Base-by-base conservation (phyloP, 2,329 filamentous ascomycete genomes). In the Ophiostoma sp. region DNA sequence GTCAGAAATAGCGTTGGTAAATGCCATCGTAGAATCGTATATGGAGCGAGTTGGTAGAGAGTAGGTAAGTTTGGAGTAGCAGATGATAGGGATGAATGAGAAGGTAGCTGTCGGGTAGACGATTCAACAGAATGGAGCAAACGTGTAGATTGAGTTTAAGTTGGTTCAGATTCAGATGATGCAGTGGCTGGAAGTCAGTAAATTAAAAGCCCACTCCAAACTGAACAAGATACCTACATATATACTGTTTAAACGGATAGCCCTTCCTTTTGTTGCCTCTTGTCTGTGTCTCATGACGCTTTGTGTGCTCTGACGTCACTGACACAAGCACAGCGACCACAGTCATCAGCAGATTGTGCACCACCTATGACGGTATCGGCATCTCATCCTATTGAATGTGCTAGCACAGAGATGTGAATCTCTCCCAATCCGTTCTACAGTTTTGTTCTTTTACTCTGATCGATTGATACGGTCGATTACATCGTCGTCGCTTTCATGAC, bases 1-100 rank as follows among this genome's bases (percentile, higher is more conserved):
- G 65, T 65, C 65, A 18, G 60, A 16, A 8, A 44, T 47, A n/a
- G 68, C 65, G 14, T 52, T 42, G 4, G 65, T 36, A n/a, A 69
- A 69, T 5, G 68, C 52, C 45, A 64, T 64, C 18, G n/a, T 27
- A 18, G 47, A 4, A 27, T 55, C 27, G 27, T 27, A 27, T 1
- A 27, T 27, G 27, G 27, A 27, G 27, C 27, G 27, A 27, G 27
- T 27, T 27, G 27, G 27, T 27, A 27, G 27, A 27, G 27, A 27
- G 49, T 27, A 14, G 42, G 42, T 2, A 44, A 0, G 8, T 8
- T 7, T 16, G 16, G 16, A 14, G 45, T 47, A 3, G 45, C 42
- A 44, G 42, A 44, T 44, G 42, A 44, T 44, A 47, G 14, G 16
- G 3, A n/a, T 9, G 5, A 7, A 52, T 52, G 47, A 18, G 2